A percentile compares a stretch with the other conserved stretches of the same genome.
Conservation (phyloP, 106 monocot species). For the Dendrobium officinale region DNA sequence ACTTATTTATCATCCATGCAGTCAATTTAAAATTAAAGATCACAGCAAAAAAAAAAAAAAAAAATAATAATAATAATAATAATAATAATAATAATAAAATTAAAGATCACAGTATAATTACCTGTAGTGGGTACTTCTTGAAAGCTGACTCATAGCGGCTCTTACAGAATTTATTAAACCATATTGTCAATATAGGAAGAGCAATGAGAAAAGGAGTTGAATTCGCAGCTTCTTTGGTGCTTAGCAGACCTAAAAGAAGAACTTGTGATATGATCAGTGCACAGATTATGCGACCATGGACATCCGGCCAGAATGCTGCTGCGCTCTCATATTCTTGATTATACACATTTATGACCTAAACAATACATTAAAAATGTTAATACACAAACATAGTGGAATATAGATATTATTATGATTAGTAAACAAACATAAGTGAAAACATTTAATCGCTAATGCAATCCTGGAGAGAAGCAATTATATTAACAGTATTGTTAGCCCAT, state of each 20-base stretch:
- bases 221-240: conserved; percentile 46
- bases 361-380: not conserved
- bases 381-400: not conserved
- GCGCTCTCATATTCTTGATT: conserved; percentile 82
- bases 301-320: conserved; percentile 73
- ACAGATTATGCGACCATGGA: conserved; percentile 48
- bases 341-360: conserved; percentile 74
- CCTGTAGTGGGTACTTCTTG: conserved; percentile 58
- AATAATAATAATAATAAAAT: too few relatives aligned
- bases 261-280: conserved; percentile 63
- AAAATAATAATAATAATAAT: too few relatives aligned
- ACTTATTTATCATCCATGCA: not conserved
- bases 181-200: conserved; percentile 65
- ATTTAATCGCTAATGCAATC: not conserved
- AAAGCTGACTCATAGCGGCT: conserved; percentile 71
- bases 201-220: conserved; percentile 61
- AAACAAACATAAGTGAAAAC: not conserved
- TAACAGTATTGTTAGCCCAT: not conserved
- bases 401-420: too few relatives aligned
- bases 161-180: conserved; percentile 62
- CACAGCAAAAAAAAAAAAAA: too few relatives aligned
- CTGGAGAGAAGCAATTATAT: not conserved
- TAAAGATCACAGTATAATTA: conserved; percentile 11
- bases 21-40: too few relatives aligned
- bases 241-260: conserved; percentile 60